phyloP scores from a whole-genome alignment of 192 early-diverging fungal genomes.

The Helicostylum pulchrum region DNA sequence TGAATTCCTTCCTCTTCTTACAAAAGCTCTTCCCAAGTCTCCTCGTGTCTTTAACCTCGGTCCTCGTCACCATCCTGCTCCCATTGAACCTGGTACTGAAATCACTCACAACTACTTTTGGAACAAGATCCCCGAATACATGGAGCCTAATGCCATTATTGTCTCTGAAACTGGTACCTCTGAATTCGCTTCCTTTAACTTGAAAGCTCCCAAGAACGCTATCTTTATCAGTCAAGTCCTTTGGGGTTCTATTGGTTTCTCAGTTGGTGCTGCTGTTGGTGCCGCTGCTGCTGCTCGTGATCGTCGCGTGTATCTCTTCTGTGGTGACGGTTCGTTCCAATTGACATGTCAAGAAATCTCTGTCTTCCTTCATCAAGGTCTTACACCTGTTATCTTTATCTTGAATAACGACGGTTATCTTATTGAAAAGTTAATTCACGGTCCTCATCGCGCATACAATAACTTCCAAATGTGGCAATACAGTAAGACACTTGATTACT shows the following conservation, averaged over 20 bases:
- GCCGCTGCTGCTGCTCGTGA: constrained; percentile 39
- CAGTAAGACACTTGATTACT: constrained; percentile 44
- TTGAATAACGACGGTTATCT: constrained; percentile 55
- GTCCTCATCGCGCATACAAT: constrained; percentile 41
- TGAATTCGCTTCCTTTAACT: constrained; percentile 39
- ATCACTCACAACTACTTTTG: constrained; percentile 46
- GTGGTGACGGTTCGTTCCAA: constrained; percentile 54
- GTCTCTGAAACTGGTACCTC: constrained; percentile 48
- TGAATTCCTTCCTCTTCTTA: constrained; percentile 30
- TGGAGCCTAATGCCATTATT: constrained; percentile 32
- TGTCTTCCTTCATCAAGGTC: constrained; percentile 45
- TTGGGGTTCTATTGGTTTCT: constrained; percentile 33
- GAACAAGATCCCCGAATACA: constrained; percentile 33
- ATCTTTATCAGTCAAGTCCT: constrained; percentile 42
- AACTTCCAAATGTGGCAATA: constrained; percentile 51
- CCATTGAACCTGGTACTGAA: constrained; percentile 12
- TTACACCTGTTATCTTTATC: constrained; percentile 46
- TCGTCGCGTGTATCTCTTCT: constrained; percentile 42
- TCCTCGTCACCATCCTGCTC: neutral
- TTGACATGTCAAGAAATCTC: constrained; percentile 49
- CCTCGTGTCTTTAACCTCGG: constrained; percentile 2
- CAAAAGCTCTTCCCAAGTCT: neutral
- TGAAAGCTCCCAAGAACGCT: constrained; percentile 32
- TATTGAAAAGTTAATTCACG: constrained; percentile 50
- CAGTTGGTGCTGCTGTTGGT: constrained; percentile 43